Percentiles rank a stretch among this genome's conserved stretches.
Evolutionary conservation across 2,329 filamentous ascomycete genomes (phyloP).

Genomic region (Epichloe hybrida): DNA sequence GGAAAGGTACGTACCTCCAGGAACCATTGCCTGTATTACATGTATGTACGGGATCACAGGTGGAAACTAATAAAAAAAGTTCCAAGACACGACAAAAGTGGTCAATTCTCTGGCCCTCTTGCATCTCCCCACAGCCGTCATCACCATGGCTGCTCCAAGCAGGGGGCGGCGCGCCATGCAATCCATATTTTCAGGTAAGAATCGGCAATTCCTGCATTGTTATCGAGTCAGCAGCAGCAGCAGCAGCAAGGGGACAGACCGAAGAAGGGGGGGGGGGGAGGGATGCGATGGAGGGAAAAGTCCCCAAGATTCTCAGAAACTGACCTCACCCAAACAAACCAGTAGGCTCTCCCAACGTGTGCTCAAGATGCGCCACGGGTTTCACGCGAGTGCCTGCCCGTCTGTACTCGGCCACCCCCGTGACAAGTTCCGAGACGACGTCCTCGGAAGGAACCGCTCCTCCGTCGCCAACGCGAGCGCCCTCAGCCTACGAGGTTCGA

Average conservation of each 20-base stretch:
- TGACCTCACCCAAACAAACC: background rate
- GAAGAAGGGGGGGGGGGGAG: no score
- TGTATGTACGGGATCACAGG: background rate
- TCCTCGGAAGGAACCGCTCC: conserved; percentile 10
- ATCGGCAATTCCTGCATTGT: background rate
- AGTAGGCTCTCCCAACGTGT: conserved; percentile 20
- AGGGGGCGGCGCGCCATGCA: conserved; percentile 39
- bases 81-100: conserved; percentile 5
- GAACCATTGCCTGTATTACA: no score
- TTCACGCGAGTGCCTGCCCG: conserved; percentile 16
- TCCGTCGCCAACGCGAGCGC: conserved; percentile 5
- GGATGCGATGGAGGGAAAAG: no score
- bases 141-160: conserved; percentile 38
- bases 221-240: background rate
- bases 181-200: conserved; percentile 37
- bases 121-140: conserved; percentile 5
- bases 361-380: conserved; percentile 25
- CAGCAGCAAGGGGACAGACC: background rate
- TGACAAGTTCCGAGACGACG: conserved; percentile 8
- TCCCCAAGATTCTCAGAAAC: no score
- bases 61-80: conserved; percentile 11
- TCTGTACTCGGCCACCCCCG: conserved; percentile 22
- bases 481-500: conserved; percentile 33
- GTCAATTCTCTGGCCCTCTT: conserved; percentile 1
- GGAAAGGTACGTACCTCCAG: background rate